Conservation (phyloP, 2,329 filamentous ascomycete genomes). For the Xylariaceae sp. region DNA sequence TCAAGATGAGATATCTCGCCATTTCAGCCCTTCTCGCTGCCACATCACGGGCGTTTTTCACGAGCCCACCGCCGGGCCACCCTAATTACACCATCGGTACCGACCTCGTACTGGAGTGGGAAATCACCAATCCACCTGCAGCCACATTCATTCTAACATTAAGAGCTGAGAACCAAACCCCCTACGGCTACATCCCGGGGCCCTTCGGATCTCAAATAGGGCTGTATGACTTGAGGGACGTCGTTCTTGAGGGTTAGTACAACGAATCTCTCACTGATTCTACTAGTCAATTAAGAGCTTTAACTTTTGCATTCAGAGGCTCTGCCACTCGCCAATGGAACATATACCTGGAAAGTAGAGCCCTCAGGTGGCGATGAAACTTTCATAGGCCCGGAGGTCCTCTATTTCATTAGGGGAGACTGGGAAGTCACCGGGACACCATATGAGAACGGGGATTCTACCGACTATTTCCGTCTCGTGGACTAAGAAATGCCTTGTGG, state of each 20-base stretch:
- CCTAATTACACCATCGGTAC: background rate
- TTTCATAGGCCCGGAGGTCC: background rate
- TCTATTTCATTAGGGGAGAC: background rate
- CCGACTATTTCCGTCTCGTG: background rate
- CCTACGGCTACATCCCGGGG: background rate
- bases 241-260: background rate
- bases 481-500: background rate
- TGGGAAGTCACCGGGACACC: background rate
- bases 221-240: background rate
- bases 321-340: background rate
- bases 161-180: background rate
- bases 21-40: background rate
- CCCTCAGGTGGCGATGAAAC: background rate
- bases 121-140: background rate
- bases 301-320: background rate
- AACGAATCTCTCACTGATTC: background rate
- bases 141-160: background rate
- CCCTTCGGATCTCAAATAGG: background rate
- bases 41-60: background rate
- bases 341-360: conserved; percentile 1
- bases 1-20: background rate
- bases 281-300: too few species aligned
- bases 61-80: background rate
- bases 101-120: background rate
- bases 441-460: background rate